Base-by-base conservation (phyloP, 495 filamentous ascomycete genomes). In the Hyaloscypha bicolor region DNA sequence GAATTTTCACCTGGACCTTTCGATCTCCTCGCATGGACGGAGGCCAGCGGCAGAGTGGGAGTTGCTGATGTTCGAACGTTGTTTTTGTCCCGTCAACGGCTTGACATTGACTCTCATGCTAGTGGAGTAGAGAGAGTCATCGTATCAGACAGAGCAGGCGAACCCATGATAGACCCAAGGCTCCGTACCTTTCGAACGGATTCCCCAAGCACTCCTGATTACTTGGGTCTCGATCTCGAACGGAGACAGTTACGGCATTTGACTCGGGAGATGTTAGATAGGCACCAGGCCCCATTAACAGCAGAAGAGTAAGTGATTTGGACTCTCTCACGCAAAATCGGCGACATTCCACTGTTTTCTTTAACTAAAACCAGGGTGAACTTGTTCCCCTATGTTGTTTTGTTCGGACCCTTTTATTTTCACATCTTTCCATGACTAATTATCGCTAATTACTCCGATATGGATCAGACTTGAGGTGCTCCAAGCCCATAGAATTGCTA, bases 1-100 rank as follows among this genome's bases (percentile, higher is more conserved):
- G 83, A 88, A 29, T 99, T 99, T 74, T 90, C 91, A 0, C 93
- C 95, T 3, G 91, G 90, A 22, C 92, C 94, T 11, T 91, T 89
- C 85, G 94, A 99, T 76, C 85, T 99, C 19, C 82, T 99, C 39
- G 91, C 96, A 30, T 97, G 94, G 93, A 87, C 93, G 25, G 95
- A 99, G 78, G 90, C 96, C 68, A 89, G 88, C 67, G 94, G 92
- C 9, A 85, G 91, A 69, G 85, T 94, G 39, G 94, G 93, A 12
- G 81, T 98, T 55, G 91, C 91, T 3, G 95, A 99, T 79, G 79
- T 94, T 29, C 89, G 95, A 29, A 87, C 86, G 65, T 87, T 88
- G 25, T 93, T 96, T 67, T 77, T 82, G 29, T 88, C 88, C 32
- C 87, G 91, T 37, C 95, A 99, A 74, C 85, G 91, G 31, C 75